Percentiles rank a stretch among this genome's conserved stretches.
These are phyloP conservation scores for Prunus mira DNA, from an alignment of 306 rosid species.

Conservation along the genomic window DNA sequence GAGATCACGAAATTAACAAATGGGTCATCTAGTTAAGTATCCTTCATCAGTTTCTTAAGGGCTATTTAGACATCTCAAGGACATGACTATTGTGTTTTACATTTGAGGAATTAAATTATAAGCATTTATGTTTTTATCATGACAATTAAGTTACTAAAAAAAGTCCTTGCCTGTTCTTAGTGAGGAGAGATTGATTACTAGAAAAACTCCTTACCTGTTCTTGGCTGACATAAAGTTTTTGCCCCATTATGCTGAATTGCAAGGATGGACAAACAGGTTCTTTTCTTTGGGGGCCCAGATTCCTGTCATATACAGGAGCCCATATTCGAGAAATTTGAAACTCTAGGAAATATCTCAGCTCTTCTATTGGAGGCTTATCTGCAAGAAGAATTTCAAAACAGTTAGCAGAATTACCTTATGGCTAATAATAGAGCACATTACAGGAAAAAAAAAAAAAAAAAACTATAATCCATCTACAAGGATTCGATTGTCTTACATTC, in stretches of 20 bases:
- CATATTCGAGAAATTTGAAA: constrained; percentile 82
- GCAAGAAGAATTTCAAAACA: constrained; percentile 19
- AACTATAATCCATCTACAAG: not conserved
- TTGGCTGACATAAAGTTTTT: constrained; percentile 83
- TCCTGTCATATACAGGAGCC: constrained; percentile 69
- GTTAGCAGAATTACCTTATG: constrained; percentile 5
- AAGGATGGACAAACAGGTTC: constrained; percentile 96
- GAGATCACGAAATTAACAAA: not conserved
- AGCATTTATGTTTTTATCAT: not conserved
- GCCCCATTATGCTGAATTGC: constrained; percentile 97
- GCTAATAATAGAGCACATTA: constrained; percentile 14
- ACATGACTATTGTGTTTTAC: not conserved
- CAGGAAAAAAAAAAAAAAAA: constrained; percentile 11
- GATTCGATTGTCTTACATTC: constrained; percentile 54
- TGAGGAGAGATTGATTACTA: not conserved
- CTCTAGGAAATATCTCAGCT: constrained; percentile 85
- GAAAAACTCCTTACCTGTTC: constrained; percentile 61
- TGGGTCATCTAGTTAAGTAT: not conserved
- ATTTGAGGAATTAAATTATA: not conserved
- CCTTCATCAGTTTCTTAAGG: not conserved
- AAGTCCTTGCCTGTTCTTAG: constrained; percentile 60
- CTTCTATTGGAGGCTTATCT: constrained; percentile 97
- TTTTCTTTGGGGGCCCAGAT: constrained; percentile 82
- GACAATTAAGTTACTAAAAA: not conserved
- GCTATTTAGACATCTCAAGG: constrained; percentile 9